Evolutionary conservation across 225 moss, liverwort and hornwort species (phyloP).

Genomic region (Lunularia cruciata): DNA sequence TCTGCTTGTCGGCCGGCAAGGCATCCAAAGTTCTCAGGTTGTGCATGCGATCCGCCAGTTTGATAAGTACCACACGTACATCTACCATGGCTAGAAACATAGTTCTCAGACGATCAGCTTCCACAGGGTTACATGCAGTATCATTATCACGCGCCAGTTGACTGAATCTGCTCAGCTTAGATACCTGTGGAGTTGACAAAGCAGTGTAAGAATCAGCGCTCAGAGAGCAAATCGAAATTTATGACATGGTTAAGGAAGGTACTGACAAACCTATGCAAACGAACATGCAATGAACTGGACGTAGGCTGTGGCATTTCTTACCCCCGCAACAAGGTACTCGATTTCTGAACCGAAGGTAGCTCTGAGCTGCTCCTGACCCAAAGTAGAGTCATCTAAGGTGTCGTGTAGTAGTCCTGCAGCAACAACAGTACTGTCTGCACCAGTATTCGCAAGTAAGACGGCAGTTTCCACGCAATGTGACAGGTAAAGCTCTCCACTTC

Average conservation of each 20-base stretch:
- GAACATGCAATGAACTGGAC: too few relatives aligned
- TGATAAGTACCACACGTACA: slow-evolving; percentile 84
- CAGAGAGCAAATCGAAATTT: too few relatives aligned
- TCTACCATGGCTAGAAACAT: slow-evolving; percentile 96
- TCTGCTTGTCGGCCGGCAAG: slow-evolving; percentile 58
- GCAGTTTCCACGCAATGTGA: slow-evolving; percentile 86
- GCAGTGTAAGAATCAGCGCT: not conserved
- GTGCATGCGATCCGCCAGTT: slow-evolving; percentile 85
- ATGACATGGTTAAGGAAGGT: too few relatives aligned
- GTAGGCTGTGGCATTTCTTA: too few relatives aligned
- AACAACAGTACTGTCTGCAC: slow-evolving; percentile 70
- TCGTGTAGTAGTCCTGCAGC: slow-evolving; percentile 89
- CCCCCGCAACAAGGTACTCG: slow-evolving; percentile 66
- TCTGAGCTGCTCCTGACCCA: slow-evolving; percentile 54
- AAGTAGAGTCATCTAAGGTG: slow-evolving; percentile 66
- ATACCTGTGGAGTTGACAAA: slow-evolving; percentile 49
- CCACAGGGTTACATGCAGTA: slow-evolving; percentile 59
- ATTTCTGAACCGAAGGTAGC: slow-evolving; percentile 66
- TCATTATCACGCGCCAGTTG: slow-evolving; percentile 75
- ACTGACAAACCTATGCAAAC: too few relatives aligned
- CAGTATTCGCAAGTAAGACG: slow-evolving; percentile 66
- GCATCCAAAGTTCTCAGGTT: slow-evolving; percentile 80
- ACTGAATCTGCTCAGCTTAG: slow-evolving; percentile 72
- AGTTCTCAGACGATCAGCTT: slow-evolving; percentile 67
- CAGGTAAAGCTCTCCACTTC: slow-evolving; percentile 75